Conservation (phyloP, 306 rosid species). For the Glycyrrhiza uralensis region DNA sequence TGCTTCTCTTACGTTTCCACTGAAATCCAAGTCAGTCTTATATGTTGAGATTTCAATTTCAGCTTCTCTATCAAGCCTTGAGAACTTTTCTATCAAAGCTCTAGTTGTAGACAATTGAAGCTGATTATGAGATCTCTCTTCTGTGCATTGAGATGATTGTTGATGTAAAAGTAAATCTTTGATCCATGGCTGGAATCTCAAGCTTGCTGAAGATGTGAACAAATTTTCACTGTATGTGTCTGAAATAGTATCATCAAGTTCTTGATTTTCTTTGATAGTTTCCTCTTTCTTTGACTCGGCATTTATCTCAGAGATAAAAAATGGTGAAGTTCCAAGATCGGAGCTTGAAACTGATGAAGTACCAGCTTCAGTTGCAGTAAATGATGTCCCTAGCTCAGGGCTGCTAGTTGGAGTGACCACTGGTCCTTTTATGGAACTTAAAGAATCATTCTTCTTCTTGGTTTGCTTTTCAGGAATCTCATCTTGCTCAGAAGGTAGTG, state of each 20-base stretch:
- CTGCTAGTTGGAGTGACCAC: slow-evolving; percentile 91
- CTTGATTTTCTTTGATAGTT: slow-evolving; percentile 55
- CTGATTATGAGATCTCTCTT: slow-evolving; percentile 46
- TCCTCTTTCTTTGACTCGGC: slow-evolving; percentile 64
- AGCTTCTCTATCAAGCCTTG: slow-evolving; percentile 63
- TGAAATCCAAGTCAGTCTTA: slow-evolving; percentile 52
- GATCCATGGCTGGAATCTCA: slow-evolving; percentile 88
- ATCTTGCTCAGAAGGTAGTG: slow-evolving; percentile 47
- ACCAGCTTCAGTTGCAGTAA: slow-evolving; percentile 86
- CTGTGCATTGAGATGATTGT: slow-evolving; percentile 44
- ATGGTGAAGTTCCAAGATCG: slow-evolving; percentile 93
- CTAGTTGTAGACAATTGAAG: slow-evolving; percentile 52
- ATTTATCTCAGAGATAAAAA: slow-evolving; percentile 62
- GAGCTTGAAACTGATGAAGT: slow-evolving; percentile 94
- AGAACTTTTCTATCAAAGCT: slow-evolving; percentile 55
- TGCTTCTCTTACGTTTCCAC: slow-evolving; percentile 85
- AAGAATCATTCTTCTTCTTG: slow-evolving; percentile 49
- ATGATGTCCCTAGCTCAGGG: slow-evolving; percentile 84
- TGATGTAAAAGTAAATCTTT: slow-evolving; percentile 54
- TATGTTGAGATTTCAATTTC: slow-evolving; percentile 49
- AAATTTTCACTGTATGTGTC: slow-evolving; percentile 75
- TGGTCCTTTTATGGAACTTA: slow-evolving; percentile 51
- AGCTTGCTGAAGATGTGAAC: slow-evolving; percentile 63
- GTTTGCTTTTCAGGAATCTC: slow-evolving; percentile 43
- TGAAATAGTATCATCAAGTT: slow-evolving; percentile 58